These are phyloP conservation scores for Corynascus novoguineensis DNA, from an alignment of 495 filamentous ascomycete genomes.

Conservation along the genomic window DNA sequence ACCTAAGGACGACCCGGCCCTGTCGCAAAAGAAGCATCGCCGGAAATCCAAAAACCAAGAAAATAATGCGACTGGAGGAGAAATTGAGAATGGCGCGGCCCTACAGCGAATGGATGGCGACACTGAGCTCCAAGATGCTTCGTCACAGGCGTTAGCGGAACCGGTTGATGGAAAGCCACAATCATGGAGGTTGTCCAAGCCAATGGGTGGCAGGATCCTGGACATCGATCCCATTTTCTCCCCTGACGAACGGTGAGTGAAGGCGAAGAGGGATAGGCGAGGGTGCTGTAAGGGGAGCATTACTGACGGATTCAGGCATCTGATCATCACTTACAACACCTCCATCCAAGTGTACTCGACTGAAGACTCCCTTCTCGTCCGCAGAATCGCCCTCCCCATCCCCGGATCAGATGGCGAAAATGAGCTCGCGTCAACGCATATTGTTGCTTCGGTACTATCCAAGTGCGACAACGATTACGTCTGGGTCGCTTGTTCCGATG, in stretches of 20 bases:
- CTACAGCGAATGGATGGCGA: constrained; percentile 10
- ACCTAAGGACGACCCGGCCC: constrained; percentile 26
- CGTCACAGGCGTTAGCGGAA: constrained; percentile 2
- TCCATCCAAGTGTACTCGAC: constrained; percentile 78
- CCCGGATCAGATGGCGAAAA: constrained; percentile 22
- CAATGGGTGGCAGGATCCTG: constrained; percentile 63
- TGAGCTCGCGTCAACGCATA: constrained; percentile 25
- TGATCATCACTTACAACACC: constrained; percentile 57
- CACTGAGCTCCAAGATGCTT: constrained; percentile 13
- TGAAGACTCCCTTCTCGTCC: constrained; percentile 68
- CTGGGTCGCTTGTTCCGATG: constrained; percentile 64
- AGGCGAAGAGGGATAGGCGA: background rate
- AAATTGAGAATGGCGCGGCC: background rate
- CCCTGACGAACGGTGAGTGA: constrained; percentile 68
- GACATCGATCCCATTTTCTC: constrained; percentile 75
- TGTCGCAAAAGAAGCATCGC: constrained; percentile 26
- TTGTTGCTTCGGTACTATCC: constrained; percentile 56
- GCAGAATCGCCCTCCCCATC: constrained; percentile 47
- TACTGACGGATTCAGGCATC: constrained; percentile 48
- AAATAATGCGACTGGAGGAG: background rate
- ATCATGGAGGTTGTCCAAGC: constrained; percentile 54
- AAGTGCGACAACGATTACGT: constrained; percentile 51
- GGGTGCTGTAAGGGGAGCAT: background rate
- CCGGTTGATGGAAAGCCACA: background rate
- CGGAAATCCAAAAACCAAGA: constrained; percentile 22